Conservation (phyloP, 257 asterid species). For the Osmanthus fragrans region DNA sequence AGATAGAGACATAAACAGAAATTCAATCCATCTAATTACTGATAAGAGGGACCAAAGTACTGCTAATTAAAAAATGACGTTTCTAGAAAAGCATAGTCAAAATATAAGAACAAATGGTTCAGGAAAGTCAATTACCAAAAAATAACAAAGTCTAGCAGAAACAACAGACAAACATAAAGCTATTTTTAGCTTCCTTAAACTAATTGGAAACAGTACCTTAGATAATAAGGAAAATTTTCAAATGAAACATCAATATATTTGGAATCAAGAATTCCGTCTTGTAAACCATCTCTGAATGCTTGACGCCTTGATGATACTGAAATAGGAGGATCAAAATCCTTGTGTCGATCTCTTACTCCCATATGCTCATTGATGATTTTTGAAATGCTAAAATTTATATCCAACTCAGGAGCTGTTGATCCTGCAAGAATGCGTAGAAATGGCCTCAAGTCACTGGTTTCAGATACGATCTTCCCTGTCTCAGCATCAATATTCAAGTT, state of each 20-base stretch:
- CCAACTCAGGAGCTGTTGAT: conserved; percentile 55
- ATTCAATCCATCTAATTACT: conserved; percentile 13
- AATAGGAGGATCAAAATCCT: conserved; percentile 59
- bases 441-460: conserved; percentile 58
- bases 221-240: conserved; percentile 76
- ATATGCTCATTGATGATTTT: conserved; percentile 55
- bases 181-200: neutral
- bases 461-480: conserved; percentile 43
- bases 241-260: conserved; percentile 65
- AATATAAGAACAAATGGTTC: neutral
- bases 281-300: conserved; percentile 69
- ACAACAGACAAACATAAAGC: neutral
- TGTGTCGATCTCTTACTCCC: conserved; percentile 46
- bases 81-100: neutral
- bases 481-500: conserved; percentile 50
- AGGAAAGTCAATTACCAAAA: neutral
- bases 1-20: conserved; percentile 20
- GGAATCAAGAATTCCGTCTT: conserved; percentile 58
- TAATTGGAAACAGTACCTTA: conserved; percentile 56
- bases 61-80: neutral
- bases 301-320: conserved; percentile 60
- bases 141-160: neutral
- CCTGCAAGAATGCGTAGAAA: conserved; percentile 47
- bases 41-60: neutral
- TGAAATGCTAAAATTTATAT: conserved; percentile 50